Conservation (phyloP, 1,284 basidiomycete species). For the Puccinia coronata region DNA sequence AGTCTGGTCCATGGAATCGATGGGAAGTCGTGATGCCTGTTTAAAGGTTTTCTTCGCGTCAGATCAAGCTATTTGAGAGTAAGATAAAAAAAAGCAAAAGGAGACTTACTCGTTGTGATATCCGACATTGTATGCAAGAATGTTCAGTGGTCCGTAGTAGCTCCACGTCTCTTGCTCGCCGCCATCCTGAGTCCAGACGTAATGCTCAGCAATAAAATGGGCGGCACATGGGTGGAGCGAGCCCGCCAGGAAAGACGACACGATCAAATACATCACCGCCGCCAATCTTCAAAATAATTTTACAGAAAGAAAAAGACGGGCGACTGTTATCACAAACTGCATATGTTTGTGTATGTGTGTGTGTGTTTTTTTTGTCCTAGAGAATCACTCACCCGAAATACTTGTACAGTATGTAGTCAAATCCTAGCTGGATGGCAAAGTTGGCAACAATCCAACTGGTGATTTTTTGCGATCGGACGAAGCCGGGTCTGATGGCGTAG, state of each 20-base stretch:
- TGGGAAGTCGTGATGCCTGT: constrained; percentile 98
- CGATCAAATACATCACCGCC: constrained; percentile 77
- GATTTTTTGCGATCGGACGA: constrained; percentile 78
- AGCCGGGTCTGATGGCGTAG: constrained; percentile 94
- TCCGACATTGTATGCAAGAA: constrained; percentile 93
- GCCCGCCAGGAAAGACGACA: constrained; percentile 90
- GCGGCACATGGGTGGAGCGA: constrained; percentile 92
- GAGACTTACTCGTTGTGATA: constrained; percentile 79
- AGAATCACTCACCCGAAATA: constrained; percentile 60
- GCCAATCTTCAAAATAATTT: constrained; percentile 12
- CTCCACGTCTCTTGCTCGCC: constrained; percentile 86
- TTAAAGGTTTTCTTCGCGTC: constrained; percentile 62
- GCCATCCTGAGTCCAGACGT: constrained; percentile 54
- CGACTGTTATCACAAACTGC: too few relatives aligned
- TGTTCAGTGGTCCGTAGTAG: constrained; percentile 90
- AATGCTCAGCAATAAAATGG: constrained; percentile 88
- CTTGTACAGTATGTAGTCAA: constrained; percentile 67
- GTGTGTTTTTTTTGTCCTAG: too few relatives aligned
- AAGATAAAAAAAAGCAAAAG: constrained; percentile 15
- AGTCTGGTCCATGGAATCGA: constrained; percentile 94
- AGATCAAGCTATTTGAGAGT: too few relatives aligned
- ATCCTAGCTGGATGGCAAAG: constrained; percentile 69
- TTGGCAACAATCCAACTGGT: constrained; percentile 85
- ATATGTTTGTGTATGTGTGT: constrained; percentile 64
- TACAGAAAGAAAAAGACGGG: constrained; percentile 40